These are phyloP conservation scores for Penicillium frequentans DNA, from an alignment of 2,329 filamentous ascomycete species.

Conservation along the genomic window DNA sequence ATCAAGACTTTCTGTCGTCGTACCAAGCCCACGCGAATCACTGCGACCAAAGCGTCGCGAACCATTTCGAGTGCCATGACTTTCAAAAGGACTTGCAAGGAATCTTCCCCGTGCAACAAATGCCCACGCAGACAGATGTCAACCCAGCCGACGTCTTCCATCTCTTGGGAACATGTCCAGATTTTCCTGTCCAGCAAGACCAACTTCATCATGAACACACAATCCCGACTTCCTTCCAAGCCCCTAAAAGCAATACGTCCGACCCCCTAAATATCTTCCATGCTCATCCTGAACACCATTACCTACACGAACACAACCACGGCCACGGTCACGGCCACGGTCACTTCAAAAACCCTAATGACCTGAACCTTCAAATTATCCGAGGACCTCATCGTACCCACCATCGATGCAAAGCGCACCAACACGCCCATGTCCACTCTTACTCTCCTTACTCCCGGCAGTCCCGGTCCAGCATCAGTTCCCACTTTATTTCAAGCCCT, in stretches of 20 bases:
- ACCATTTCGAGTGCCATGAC: slow-evolving; percentile 31
- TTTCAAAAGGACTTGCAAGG: slow-evolving; percentile 30
- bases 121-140: slow-evolving; percentile 30
- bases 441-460: slow-evolving; percentile 38
- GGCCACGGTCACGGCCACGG: slow-evolving; percentile 17
- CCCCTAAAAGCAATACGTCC: slow-evolving; percentile 23
- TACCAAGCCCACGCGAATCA: slow-evolving; percentile 23
- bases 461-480: slow-evolving; percentile 38
- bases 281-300: slow-evolving; percentile 29
- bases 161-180: slow-evolving; percentile 36
- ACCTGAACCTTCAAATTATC: slow-evolving; percentile 19
- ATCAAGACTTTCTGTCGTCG: slow-evolving; percentile 25
- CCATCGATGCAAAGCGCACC: slow-evolving; percentile 34
- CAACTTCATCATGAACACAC: slow-evolving; percentile 23
- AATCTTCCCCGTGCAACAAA: slow-evolving; percentile 21
- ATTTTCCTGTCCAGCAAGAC: slow-evolving; percentile 28
- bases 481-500: slow-evolving; percentile 37
- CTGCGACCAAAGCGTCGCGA: slow-evolving; percentile 24
- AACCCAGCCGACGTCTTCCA: slow-evolving; percentile 38
- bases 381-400: slow-evolving; percentile 35
- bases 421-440: slow-evolving; percentile 34
- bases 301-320: slow-evolving; percentile 26
- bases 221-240: slow-evolving; percentile 15
- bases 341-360: slow-evolving; percentile 29
- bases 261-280: slow-evolving; percentile 30